Conservation (phyloP, 2,329 filamentous ascomycete genomes). For the Stromatinia cepivora region DNA sequence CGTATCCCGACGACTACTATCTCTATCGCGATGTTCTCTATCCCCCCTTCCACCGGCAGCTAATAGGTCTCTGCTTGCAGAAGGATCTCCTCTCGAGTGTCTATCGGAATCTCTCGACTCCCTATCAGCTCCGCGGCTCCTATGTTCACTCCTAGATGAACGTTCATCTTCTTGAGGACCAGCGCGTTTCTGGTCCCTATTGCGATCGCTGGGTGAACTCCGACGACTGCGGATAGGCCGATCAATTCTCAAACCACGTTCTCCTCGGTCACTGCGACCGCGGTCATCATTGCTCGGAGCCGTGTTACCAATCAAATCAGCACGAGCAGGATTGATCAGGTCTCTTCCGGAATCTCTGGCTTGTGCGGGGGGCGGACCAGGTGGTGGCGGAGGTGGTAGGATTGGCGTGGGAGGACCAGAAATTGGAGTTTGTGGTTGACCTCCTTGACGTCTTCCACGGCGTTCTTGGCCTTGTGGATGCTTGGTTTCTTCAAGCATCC, state of each 20-base stretch:
- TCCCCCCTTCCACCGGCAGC: constrained; percentile 29
- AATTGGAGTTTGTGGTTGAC: constrained; percentile 55
- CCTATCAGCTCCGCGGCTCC: constrained; percentile 34
- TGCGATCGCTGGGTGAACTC: constrained; percentile 37
- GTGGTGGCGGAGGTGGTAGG: constrained; percentile 51
- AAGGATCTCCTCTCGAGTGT: constrained; percentile 11
- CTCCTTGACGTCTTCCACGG: constrained; percentile 41
- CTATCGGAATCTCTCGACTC: constrained; percentile 27
- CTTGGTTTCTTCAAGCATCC: constrained; percentile 44
- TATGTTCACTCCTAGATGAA: constrained; percentile 34
- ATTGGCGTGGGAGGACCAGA: constrained; percentile 52
- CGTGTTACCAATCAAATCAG: constrained; percentile 37
- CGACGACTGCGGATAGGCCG: constrained; percentile 39
- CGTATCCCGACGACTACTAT: constrained; percentile 27
- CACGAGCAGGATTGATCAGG: constrained; percentile 35
- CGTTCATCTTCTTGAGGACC: constrained; percentile 35
- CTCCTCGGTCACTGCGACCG: constrained; percentile 34
- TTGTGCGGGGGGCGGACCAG: constrained; percentile 29
- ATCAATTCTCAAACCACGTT: constrained; percentile 37
- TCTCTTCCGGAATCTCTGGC: constrained; percentile 32
- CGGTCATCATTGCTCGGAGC: constrained; percentile 25
- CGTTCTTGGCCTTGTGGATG: constrained; percentile 44
- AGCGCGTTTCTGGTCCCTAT: constrained; percentile 37
- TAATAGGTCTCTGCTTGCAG: constrained; percentile 28
- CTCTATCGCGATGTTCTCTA: constrained; percentile 27